Percentiles rank a stretch among this genome's conserved stretches.
Conservation (phyloP, 306 rosid genomes). For the Dryas octopetala region DNA sequence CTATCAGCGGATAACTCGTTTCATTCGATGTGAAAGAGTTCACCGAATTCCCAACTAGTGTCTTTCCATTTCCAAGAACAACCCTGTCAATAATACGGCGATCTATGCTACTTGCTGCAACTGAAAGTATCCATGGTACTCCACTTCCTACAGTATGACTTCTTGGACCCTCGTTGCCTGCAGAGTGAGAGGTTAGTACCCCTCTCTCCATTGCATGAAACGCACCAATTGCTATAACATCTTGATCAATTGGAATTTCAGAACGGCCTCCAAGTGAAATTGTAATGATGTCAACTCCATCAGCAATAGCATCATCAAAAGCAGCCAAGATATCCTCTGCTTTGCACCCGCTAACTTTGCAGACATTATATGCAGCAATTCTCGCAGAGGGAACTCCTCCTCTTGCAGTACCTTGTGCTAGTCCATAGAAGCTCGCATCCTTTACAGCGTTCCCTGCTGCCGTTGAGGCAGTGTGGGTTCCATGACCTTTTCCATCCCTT, state of each 20-base stretch:
- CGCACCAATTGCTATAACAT: no score
- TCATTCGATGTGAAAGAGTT: no score
- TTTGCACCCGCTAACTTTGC: no score
- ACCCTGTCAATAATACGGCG: not conserved
- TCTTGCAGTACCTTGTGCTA: conserved; percentile 3
- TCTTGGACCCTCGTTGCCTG: not conserved
- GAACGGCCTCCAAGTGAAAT: conserved; percentile 7
- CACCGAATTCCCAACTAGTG: not conserved
- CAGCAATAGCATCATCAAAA: conserved; percentile 37
- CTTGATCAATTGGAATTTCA: no score
- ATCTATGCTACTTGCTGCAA: no score
- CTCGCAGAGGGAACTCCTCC: conserved; percentile 25
- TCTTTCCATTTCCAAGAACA: not conserved
- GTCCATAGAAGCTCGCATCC: not conserved
- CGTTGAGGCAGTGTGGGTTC: conserved; percentile 21
- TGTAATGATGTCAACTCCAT: conserved; percentile 32
- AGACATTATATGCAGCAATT: conserved; percentile 22
- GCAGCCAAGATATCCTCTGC: conserved; percentile 39
- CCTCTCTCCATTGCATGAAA: no score
- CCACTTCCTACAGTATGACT: no score
- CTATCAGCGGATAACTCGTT: no score
- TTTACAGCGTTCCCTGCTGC: conserved; percentile 18
- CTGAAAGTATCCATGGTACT: no score
- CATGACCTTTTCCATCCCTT: not conserved
- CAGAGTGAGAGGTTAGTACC: no score